Evolutionary conservation across 495 filamentous ascomycete species (phyloP).

Genomic region (Tuber magnatum): DNA sequence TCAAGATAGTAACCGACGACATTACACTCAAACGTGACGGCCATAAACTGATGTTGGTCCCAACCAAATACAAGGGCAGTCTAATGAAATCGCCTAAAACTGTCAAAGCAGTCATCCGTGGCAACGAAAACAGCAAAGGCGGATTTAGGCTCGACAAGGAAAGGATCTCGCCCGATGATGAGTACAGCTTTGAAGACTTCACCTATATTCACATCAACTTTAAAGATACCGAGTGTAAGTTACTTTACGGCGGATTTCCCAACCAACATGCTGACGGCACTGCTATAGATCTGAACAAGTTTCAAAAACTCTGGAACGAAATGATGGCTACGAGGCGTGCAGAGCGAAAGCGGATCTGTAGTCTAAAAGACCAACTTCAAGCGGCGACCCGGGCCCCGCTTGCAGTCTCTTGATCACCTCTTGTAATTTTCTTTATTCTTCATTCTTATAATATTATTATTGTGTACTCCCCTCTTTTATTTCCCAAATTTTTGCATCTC

Average conservation of each 20-base stretch:
- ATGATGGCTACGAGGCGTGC: conserved; percentile 19
- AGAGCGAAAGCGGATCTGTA: background rate
- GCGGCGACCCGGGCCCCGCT: conserved; percentile 11
- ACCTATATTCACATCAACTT: conserved; percentile 25
- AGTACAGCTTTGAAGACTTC: conserved; percentile 19
- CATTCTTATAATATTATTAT: background rate
- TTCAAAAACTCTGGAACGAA: conserved; percentile 21
- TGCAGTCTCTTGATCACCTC: background rate
- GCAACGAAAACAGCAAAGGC: conserved; percentile 16
- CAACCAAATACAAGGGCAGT: conserved; percentile 21
- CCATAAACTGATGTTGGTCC: conserved; percentile 14
- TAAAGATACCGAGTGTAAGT: conserved; percentile 14
- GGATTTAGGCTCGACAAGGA: conserved; percentile 26
- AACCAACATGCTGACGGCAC: background rate
- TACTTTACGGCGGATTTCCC: background rate
- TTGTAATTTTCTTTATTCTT: background rate
- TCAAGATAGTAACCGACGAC: conserved; percentile 20
- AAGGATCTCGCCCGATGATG: conserved; percentile 15
- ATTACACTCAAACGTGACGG: conserved; percentile 19
- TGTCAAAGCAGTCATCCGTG: conserved; percentile 13
- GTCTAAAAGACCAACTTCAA: conserved; percentile 10
- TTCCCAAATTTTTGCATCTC: background rate
- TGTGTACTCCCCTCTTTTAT: background rate
- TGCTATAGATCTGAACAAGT: conserved; percentile 20
- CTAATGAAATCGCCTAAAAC: conserved; percentile 8